Percentiles rank a stretch among this genome's conserved stretches.
Evolutionary conservation across 345 rosid genomes (phyloP).

Genomic region (Salix arbutifolia): DNA sequence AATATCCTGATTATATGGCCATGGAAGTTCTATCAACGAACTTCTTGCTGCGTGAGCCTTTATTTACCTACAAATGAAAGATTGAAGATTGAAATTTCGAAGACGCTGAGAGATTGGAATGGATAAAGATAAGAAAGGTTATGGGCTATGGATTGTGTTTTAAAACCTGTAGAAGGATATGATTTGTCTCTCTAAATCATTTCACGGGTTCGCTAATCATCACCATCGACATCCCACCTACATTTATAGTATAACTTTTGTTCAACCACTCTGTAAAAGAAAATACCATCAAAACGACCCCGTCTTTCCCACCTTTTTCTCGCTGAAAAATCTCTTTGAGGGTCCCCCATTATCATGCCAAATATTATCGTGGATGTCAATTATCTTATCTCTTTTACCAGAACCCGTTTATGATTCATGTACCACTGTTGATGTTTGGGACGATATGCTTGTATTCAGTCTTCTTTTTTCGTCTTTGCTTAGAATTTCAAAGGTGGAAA

Average conservation of each 20-base stretch:
- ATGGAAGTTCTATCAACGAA: too few species aligned
- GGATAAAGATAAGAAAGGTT: slow-evolving; percentile 5
- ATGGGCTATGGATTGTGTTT: neutral
- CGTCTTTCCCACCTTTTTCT: neutral
- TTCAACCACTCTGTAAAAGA: slow-evolving; percentile 29
- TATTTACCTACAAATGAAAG: neutral
- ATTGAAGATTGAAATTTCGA: neutral
- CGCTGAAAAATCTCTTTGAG: neutral
- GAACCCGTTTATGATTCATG: neutral
- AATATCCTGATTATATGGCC: neutral
- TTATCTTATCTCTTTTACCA: neutral
- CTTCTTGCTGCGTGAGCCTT: neutral
- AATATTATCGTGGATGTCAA: slow-evolving; percentile 15
- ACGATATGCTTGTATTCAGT: neutral
- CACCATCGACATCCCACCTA: slow-evolving; percentile 32
- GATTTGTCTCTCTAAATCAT: neutral
- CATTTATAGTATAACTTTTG: slow-evolving; percentile 16
- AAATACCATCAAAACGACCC: slow-evolving; percentile 1
- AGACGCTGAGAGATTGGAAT: neutral
- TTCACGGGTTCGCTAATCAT: slow-evolving; percentile 31
- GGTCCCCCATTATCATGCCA: slow-evolving; percentile 13
- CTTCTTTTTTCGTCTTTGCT: neutral
- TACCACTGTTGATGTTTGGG: neutral
- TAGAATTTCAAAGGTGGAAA: too few species aligned
- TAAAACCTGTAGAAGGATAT: neutral